These are phyloP conservation scores for Colletotrichum chlorophyti DNA, from an alignment of 2,329 filamentous ascomycete species.

Conservation along the genomic window DNA sequence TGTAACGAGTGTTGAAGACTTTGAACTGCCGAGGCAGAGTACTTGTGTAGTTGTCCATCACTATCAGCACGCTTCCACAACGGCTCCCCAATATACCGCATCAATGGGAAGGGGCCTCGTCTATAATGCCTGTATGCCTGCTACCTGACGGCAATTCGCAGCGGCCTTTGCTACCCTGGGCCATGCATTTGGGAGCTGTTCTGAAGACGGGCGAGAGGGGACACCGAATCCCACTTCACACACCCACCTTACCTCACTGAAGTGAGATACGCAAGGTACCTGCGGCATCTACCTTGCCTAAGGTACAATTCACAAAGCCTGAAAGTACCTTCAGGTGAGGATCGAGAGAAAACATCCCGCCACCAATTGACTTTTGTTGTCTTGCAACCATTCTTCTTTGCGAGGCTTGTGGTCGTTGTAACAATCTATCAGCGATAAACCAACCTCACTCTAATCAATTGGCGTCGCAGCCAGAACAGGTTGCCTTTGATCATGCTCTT, in stretches of 20 bases:
- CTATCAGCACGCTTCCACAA: neutral
- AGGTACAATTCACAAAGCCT: too few species aligned
- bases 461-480: neutral
- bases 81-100: slow-evolving; percentile 6
- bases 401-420: neutral
- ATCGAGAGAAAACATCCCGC: slow-evolving; percentile 7
- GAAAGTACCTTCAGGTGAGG: too few species aligned
- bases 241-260: too few species aligned
- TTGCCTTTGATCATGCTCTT: neutral
- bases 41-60: neutral
- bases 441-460: neutral
- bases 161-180: slow-evolving; percentile 6
- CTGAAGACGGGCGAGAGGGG: too few species aligned
- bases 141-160: slow-evolving; percentile 25
- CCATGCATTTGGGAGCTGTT: slow-evolving; percentile 10
- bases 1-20: too few species aligned
- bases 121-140: slow-evolving; percentile 19
- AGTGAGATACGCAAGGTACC: too few species aligned
- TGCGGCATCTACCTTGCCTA: too few species aligned
- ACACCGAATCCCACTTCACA: too few species aligned
- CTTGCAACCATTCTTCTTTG: slow-evolving; percentile 3
- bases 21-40: too few species aligned
- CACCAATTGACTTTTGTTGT: slow-evolving; percentile 24
- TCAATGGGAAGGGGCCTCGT: neutral
- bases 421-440: neutral